Evolutionary conservation across 805 yeast genomes (phyloP).

Genomic region (Scheffersomyces lignosus): DNA sequence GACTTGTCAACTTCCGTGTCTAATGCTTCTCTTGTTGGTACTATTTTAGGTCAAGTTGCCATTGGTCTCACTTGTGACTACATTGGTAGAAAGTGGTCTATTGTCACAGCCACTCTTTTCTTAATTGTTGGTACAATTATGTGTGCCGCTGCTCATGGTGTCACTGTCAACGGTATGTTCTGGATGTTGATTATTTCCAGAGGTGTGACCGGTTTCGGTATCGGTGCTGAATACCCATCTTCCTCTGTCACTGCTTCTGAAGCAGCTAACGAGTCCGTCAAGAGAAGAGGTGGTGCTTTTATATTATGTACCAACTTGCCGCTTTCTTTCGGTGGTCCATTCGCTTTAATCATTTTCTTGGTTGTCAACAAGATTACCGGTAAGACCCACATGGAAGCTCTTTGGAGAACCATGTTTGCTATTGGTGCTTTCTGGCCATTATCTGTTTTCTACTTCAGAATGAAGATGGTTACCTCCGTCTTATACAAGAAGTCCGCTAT

Average conservation of each 20-base stretch:
- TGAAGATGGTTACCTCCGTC: conserved; percentile 65
- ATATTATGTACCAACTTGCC: conserved; percentile 72
- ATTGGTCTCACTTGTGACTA: conserved; percentile 67
- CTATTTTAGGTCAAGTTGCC: conserved; percentile 67
- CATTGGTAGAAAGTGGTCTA: conserved; percentile 70
- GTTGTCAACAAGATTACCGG: conserved; percentile 62
- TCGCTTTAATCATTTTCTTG: conserved; percentile 64
- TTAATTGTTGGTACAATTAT: conserved; percentile 63
- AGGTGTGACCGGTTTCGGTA: conserved; percentile 77
- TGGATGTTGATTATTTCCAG: conserved; percentile 76
- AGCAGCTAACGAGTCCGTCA: conserved; percentile 68
- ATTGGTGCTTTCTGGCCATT: conserved; percentile 69
- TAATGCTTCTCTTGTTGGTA: conserved; percentile 67
- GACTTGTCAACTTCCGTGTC: conserved; percentile 64
- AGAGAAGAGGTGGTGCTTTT: conserved; percentile 64
- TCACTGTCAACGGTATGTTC: conserved; percentile 59
- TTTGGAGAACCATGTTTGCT: conserved; percentile 73
- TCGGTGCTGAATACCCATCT: conserved; percentile 77
- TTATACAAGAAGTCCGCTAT: conserved; percentile 67
- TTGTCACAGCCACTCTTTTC: conserved; percentile 59
- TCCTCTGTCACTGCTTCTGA: conserved; percentile 69
- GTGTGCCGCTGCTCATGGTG: conserved; percentile 73
- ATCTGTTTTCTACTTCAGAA: conserved; percentile 68
- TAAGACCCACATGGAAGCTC: conserved; percentile 40
- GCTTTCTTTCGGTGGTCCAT: conserved; percentile 75